Evolutionary conservation across 169 alveolate species (phyloP), one percentile per base, ranked within the genome.

Genomic region (Eimeria acervulina): DNA sequence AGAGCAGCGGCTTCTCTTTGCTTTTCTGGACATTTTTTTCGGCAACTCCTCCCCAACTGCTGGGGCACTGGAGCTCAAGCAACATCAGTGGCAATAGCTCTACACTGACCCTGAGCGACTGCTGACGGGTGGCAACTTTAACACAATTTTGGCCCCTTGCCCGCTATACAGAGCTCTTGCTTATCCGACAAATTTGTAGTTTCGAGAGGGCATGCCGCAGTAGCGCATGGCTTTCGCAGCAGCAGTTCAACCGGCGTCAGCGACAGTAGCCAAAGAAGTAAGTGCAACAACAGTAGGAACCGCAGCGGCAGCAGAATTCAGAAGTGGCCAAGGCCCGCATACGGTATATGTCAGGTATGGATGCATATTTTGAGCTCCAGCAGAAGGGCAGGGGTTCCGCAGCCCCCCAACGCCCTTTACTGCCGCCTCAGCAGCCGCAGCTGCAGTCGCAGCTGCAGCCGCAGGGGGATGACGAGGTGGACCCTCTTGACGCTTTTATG

Each of bases 401-500:
- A 1, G 66, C 61, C 26, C 59, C 93, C 44, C 47, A n/a, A 13
- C 80, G 81, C 26, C 78, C 93, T 44, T 38, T 21, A 61, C 33
- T 61, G 63, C 61, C 63, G 55, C 90, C 47, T 28, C 66, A 52
- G 40, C 52, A 33, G 81, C 52, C 63, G 15, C 61, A 28, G 63
- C 81, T 12, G 80, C 93, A 31, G 93, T 42, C 13, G 91, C 91
- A 44, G 66, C 63, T 10, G 63, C 51, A 81, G 74, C 40, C 5
- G n/a, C 81, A 85, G 93, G 81, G 31, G 66, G 93, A 55, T 12
- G 81, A 85, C 38, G 93, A 85, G 40, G 80, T 85, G 80, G 93
- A 85, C 28, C 93, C 93, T n/a, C 80, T 85, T 42, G 93, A 85
- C 42, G 93, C 93, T 2, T 85, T 85, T 59, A 85, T 85, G 93